These are phyloP conservation scores for Globisporangium yorkense DNA, from an alignment of 352 stramenopile species.

Conservation along the genomic window DNA sequence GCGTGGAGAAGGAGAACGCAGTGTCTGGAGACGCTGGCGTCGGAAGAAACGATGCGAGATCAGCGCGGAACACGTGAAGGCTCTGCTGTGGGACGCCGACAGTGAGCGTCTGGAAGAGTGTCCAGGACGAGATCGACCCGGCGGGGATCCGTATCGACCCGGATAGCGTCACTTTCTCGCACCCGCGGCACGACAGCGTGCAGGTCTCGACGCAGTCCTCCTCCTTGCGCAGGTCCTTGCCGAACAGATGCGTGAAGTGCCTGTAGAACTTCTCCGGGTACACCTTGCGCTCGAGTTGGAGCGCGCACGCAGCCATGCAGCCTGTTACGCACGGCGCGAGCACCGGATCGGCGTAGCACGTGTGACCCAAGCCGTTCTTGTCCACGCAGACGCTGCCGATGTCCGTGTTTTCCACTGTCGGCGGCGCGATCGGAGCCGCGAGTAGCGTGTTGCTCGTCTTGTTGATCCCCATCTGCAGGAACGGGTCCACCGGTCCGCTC, in stretches of 20 bases:
- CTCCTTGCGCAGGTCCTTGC: conserved; percentile 57
- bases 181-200: conserved; percentile 50
- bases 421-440: conserved; percentile 9
- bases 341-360: conserved; percentile 40
- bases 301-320: conserved; percentile 46
- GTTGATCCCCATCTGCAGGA: conserved; percentile 52
- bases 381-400: conserved; percentile 56
- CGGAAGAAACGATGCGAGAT: conserved; percentile 44
- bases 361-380: conserved; percentile 48
- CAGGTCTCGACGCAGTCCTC: conserved; percentile 72
- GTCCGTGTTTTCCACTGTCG: conserved; percentile 17
- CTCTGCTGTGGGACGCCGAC: conserved; percentile 7
- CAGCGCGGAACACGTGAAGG: conserved; percentile 36
- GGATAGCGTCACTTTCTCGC: conserved; percentile 52
- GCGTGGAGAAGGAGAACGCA: conserved; percentile 30
- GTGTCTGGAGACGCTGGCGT: conserved; percentile 21
- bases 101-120: conserved; percentile 29
- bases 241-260: conserved; percentile 61
- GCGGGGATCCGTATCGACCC: conserved; percentile 30
- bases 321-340: conserved; percentile 49
- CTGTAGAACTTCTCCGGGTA: conserved; percentile 38
- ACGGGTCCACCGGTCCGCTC: conserved; percentile 50
- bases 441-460: conserved; percentile 36
- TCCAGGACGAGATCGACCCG: conserved; percentile 32
- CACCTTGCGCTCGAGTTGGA: conserved; percentile 32